Evolutionary conservation across 1,284 basidiomycete genomes (phyloP).

Genomic region (Apiotrichum domesticum): DNA sequence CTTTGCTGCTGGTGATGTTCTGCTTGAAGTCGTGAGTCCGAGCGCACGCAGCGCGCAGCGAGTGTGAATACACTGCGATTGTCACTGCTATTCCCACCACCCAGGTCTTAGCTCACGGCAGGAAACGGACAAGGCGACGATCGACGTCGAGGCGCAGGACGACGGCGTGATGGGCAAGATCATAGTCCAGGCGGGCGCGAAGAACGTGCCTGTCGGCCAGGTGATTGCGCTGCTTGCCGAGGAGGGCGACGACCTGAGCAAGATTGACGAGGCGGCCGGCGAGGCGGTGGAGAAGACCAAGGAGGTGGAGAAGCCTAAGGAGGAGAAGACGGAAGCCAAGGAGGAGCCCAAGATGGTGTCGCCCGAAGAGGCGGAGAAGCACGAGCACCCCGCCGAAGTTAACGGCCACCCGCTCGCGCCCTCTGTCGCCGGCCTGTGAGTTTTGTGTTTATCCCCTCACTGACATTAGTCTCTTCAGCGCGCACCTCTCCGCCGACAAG

Average conservation of each 20-base stretch:
- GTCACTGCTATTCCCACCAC: too few species aligned
- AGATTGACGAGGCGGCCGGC: slow-evolving; percentile 58
- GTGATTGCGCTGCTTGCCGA: slow-evolving; percentile 90
- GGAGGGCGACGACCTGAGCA: slow-evolving; percentile 89
- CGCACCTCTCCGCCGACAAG: slow-evolving; percentile 43
- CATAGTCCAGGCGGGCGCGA: slow-evolving; percentile 71
- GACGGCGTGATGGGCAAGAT: slow-evolving; percentile 93
- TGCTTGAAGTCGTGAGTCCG: slow-evolving; percentile 80
- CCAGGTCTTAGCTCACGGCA: slow-evolving; percentile 37
- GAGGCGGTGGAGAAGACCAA: slow-evolving; percentile 51
- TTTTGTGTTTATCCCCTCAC: slow-evolving; percentile 2
- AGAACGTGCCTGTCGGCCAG: slow-evolving; percentile 80
- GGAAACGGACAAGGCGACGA: slow-evolving; percentile 99
- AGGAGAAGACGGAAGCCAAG: slow-evolving; percentile 4
- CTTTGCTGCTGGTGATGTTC: slow-evolving; percentile 78
- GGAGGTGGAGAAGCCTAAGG: slow-evolving; percentile 1
- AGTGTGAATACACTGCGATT: too few species aligned
- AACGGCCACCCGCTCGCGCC: slow-evolving; percentile 15
- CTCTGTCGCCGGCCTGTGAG: slow-evolving; percentile 41
- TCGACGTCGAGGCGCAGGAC: slow-evolving; percentile 98
- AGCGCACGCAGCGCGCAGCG: neutral
- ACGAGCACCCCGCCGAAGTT: slow-evolving; percentile 36
- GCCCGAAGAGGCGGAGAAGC: slow-evolving; percentile 34
- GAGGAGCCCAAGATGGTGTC: neutral
- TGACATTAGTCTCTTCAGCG: slow-evolving; percentile 37